Evolutionary conservation across 129 eudicot species (phyloP).

Genomic region (Pittosporum tobira): DNA sequence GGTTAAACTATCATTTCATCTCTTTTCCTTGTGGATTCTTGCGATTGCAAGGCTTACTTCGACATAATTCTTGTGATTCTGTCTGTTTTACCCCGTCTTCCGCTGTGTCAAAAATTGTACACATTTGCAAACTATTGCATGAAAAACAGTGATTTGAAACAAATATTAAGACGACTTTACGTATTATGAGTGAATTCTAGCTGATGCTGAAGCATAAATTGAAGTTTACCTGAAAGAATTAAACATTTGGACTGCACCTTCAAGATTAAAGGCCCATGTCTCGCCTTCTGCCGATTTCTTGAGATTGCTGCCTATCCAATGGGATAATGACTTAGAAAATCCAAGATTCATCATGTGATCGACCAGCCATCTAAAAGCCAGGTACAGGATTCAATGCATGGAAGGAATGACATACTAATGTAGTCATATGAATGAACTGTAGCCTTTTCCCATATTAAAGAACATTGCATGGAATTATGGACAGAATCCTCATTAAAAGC

Average conservation of each 20-base stretch:
- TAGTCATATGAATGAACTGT: neutral
- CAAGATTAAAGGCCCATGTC: slow-evolving; percentile 86
- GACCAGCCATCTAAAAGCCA: slow-evolving; percentile 71
- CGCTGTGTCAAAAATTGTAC: too few species aligned
- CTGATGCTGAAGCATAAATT: neutral
- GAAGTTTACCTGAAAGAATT: slow-evolving; percentile 64
- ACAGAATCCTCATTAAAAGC: neutral
- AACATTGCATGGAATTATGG: neutral
- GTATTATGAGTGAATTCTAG: neutral
- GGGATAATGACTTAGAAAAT: slow-evolving; percentile 70
- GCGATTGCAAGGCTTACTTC: too few species aligned
- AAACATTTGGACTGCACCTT: slow-evolving; percentile 82
- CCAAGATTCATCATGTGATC: slow-evolving; percentile 77
- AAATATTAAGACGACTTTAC: neutral
- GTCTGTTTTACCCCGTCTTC: too few species aligned
- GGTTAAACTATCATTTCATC: too few species aligned
- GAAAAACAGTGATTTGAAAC: neutral
- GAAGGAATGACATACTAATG: neutral
- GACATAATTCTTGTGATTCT: too few species aligned
- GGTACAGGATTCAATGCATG: neutral
- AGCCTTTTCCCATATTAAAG: neutral
- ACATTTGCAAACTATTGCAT: neutral
- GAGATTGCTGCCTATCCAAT: slow-evolving; percentile 89
- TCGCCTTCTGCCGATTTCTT: slow-evolving; percentile 58
- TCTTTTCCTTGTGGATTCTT: too few species aligned